Conservation (phyloP, 768 basidiomycete genomes). For the Goffeauzyma gilvescens region DNA sequence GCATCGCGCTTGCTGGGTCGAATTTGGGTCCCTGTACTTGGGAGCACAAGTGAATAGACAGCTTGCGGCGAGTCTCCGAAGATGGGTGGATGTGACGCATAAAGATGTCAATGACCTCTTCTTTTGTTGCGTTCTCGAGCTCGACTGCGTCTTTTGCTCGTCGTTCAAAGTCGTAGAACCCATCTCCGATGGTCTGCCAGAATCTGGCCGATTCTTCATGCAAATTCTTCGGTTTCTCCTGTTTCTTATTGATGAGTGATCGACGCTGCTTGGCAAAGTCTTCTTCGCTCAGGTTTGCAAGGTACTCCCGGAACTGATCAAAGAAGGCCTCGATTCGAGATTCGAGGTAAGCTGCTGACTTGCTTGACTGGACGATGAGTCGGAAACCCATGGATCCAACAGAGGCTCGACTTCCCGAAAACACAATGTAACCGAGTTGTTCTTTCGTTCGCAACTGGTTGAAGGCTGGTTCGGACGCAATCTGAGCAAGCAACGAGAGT, state of each 20-base stretch:
- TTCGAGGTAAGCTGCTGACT: constrained; percentile 59
- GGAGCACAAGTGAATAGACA: constrained; percentile 64
- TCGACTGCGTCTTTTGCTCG: constrained; percentile 54
- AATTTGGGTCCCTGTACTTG: constrained; percentile 40
- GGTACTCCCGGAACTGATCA: constrained; percentile 45
- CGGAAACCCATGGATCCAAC: constrained; percentile 55
- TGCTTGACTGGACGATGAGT: constrained; percentile 76
- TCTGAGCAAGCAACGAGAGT: constrained; percentile 55
- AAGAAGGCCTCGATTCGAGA: constrained; percentile 75
- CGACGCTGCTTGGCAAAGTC: constrained; percentile 62
- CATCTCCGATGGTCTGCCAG: constrained; percentile 51
- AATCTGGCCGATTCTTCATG: constrained; percentile 51
- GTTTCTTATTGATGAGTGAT: constrained; percentile 59
- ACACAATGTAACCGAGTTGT: constrained; percentile 85
- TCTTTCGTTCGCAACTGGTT: constrained; percentile 78
- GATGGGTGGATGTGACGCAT: constrained; percentile 48
- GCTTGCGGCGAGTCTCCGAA: constrained; percentile 53
- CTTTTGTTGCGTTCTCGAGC: constrained; percentile 48
- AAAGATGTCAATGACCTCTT: constrained; percentile 58
- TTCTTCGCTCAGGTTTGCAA: constrained; percentile 50
- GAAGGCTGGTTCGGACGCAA: constrained; percentile 80
- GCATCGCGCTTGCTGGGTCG: constrained; percentile 45
- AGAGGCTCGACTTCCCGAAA: constrained; percentile 37
- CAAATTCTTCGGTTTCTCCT: constrained; percentile 75
- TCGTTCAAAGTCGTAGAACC: constrained; percentile 70